Evolutionary conservation across 805 yeast genomes (phyloP), one percentile per base, ranked within the genome.

Genomic region (Yamadazyma tumulicola): DNA sequence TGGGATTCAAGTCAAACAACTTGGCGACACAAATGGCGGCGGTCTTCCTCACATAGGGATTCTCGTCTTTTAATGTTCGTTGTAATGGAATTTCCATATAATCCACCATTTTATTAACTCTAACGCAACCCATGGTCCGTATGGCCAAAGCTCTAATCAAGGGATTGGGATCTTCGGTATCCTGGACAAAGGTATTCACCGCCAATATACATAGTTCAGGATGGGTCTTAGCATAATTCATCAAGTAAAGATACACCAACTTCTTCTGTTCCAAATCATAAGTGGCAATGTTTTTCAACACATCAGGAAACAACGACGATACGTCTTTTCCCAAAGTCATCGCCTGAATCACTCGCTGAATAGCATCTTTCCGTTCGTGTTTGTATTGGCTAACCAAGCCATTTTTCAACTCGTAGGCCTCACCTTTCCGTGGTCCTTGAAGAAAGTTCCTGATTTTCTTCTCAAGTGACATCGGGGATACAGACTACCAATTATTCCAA

Each of bases 261-360:
- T 93, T 93, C 74, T 93, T 93, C 65, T 93, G 97, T 50, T 93
- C 96, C 42, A 93, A 67, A 59, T 93, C 99, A 52, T 85, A 91
- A 1, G 98, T 93, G 35, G 98, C 97, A 48, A 93, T 84, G 62
- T 93, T 93, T 64, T 93, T 94, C 57, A 93, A 69, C 18, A 93
- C 94, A 59, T 93, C 97, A 2, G 99, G 98, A 50, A 93, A 93
- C 36, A 93, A 68, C 2, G 94, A 78, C 13, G 95, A 85, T 16
- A 93, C 97, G 58, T 93, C 98, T 55, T 93, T 93, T 8, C 97
- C 97, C 19, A 88, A 77, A 0, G 98, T 93, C 99, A 93, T 93
- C 40, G 96, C 97, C 38, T 93, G 94, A 54, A 93, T 93, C 14
- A 94, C 96, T 40, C 96, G 75, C 62, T 91, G 95, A 47, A 93